Base-by-base conservation (phyloP, 164 flowering plant genomes). In the Euptelea pleiosperma region DNA sequence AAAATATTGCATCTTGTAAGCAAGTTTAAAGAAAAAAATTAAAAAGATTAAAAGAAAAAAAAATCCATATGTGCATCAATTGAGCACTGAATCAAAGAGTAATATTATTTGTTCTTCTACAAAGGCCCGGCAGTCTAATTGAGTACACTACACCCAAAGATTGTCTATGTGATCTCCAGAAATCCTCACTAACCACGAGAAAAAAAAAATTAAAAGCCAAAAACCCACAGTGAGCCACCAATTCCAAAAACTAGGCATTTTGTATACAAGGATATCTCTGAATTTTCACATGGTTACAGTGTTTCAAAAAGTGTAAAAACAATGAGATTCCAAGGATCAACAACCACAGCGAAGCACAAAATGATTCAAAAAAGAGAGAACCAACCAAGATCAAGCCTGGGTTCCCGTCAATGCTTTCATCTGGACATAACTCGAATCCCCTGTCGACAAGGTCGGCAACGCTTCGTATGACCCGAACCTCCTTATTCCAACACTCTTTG, bases 401-500 rank as follows among this genome's bases (percentile, higher is more conserved):
- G 60, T 64, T 18, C 71, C 67, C 15, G 68, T 19, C 62, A 68
- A 45, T 6, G 73, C 57, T 62, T 73, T 73, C 73, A 73, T 69
- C 62, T 93, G 98, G 30, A 93, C 75, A 53, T 86, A 94, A 73
- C 72, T 77, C 9, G 71, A n/a, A 34, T 74, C 80, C 12, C 52
- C 62, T 14, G 56, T 16, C n/a, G n/a, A n/a, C 29, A 65, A 34
- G n/a, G 75, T 78, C 9, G 93, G 86, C 72, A 93, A 66, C 0
- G 94, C 77, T 59, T 89, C 96, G 30, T 93, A 93, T 0, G 95
- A 79, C 0, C 90, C 96, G 6, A 76, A 65, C 58, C 85, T 77
- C 57, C 76, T 68, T 15, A 74, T 47, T 4, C 95, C 93, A 43
- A 77, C 69, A n/a, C 50, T 61, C 70, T 70, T 87, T 1, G 86